Evolutionary conservation across 768 basidiomycete genomes (phyloP).

Genomic region (Strobilomyces echinocephalus): DNA sequence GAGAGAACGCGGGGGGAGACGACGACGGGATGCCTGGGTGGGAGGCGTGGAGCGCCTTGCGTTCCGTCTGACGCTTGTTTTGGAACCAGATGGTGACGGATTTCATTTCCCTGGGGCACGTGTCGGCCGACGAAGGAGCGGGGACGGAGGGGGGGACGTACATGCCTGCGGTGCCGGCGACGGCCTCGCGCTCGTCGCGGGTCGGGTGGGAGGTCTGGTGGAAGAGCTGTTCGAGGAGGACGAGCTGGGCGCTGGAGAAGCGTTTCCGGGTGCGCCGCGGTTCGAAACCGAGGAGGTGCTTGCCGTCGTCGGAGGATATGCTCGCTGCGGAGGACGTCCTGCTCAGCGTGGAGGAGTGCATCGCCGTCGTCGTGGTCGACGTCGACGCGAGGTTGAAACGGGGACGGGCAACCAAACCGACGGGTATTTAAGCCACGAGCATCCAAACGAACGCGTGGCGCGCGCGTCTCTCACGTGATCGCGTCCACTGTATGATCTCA

Average conservation of each 20-base stretch:
- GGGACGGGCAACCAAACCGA: background rate
- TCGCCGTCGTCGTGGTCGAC: too few relatives aligned
- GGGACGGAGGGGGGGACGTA: conserved; percentile 32
- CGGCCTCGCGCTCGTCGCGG: conserved; percentile 63
- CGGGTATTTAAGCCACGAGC: conserved; percentile 27
- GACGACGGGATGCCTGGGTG: conserved; percentile 22
- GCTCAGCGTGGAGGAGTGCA: conserved; percentile 34
- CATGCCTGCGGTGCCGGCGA: conserved; percentile 61
- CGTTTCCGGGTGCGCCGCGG: conserved; percentile 62
- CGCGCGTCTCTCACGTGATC: conserved; percentile 31
- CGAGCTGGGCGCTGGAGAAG: conserved; percentile 63
- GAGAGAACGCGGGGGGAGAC: conserved; percentile 15
- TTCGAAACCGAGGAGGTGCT: background rate
- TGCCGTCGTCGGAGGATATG: conserved; percentile 46
- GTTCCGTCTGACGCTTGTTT: conserved; percentile 42
- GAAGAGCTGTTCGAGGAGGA: conserved; percentile 69
- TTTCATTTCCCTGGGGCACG: conserved; percentile 28
- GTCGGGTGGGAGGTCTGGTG: conserved; percentile 70
- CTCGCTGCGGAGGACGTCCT: conserved; percentile 56
- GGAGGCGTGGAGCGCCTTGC: conserved; percentile 49
- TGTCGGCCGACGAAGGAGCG: conserved; percentile 5
- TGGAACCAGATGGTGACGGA: conserved; percentile 36
- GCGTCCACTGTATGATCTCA: conserved; percentile 16
- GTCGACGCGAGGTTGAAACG: background rate
- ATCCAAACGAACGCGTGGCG: conserved; percentile 30